phyloP scores from a whole-genome alignment of 352 stramenopile species.

The Pilasporangium apinafurcum region DNA sequence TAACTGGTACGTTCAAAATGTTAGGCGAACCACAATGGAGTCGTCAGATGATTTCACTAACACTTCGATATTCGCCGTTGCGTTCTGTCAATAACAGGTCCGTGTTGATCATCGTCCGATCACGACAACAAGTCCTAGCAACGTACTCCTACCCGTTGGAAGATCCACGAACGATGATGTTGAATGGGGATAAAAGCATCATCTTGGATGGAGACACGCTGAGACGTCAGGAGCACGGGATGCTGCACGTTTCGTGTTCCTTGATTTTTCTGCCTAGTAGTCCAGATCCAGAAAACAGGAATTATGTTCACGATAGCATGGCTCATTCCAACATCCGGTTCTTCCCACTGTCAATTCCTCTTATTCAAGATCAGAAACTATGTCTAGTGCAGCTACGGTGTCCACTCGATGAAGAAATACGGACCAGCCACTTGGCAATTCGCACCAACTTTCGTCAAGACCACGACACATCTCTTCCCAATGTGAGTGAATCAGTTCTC shows the following conservation, averaged over 20 bases:
- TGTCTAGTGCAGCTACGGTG: constrained; percentile 27
- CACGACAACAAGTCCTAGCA: constrained; percentile 12
- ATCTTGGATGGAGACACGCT: constrained; percentile 22
- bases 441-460: constrained; percentile 29
- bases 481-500: not conserved
- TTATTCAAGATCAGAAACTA: constrained; percentile 22
- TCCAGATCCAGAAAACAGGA: no score
- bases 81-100: constrained; percentile 11
- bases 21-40: no score
- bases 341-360: constrained; percentile 24
- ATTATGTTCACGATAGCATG: no score
- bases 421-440: constrained; percentile 25
- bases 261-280: constrained; percentile 33
- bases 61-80: no score
- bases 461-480: constrained; percentile 17
- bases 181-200: constrained; percentile 13
- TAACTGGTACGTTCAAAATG: constrained; percentile 3
- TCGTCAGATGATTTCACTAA: constrained; percentile 1
- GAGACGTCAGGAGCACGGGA: constrained; percentile 12
- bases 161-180: not conserved
- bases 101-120: constrained; percentile 27
- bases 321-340: no score
- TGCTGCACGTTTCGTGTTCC: constrained; percentile 24
- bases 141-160: constrained; percentile 29
- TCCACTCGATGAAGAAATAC: constrained; percentile 18